A percentile compares a stretch with the other conserved stretches of the same genome.
Conservation (phyloP, 1,284 basidiomycete genomes). For the Tetrapyrgos nigripes region DNA sequence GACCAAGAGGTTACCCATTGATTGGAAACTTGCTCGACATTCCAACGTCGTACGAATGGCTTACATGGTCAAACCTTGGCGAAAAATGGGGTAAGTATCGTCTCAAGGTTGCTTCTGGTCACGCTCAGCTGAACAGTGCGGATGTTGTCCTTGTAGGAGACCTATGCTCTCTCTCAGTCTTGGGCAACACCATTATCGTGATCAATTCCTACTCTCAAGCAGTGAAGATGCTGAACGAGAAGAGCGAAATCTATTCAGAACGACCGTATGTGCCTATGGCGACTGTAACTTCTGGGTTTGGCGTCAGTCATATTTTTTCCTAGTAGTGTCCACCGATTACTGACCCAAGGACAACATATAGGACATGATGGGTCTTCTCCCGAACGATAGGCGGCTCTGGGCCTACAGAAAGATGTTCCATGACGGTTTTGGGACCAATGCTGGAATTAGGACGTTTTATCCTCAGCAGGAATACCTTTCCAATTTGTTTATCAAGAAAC, state of each 20-base stretch:
- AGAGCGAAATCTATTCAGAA: background rate
- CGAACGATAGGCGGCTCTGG: background rate
- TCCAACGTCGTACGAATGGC: background rate
- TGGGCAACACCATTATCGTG: background rate
- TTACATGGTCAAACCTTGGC: background rate
- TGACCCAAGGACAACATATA: too few relatives aligned
- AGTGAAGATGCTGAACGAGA: background rate
- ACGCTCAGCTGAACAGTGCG: background rate
- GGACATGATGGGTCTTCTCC: background rate
- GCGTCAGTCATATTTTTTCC: background rate
- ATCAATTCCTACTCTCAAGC: background rate
- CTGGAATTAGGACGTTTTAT: background rate
- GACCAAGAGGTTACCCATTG: slow-evolving; percentile 2
- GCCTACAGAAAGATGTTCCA: background rate
- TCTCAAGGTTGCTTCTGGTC: background rate
- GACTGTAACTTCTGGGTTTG: background rate
- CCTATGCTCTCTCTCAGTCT: background rate
- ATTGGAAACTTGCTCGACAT: slow-evolving; percentile 4
- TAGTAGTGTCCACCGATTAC: too few relatives aligned
- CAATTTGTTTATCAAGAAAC: background rate
- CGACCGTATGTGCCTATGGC: background rate
- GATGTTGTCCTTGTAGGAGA: background rate
- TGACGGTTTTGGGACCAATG: background rate
- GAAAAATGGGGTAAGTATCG: background rate
- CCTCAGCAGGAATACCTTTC: background rate